Evolutionary conservation across 331 rosid species (phyloP), one percentile per base, ranked within the genome.

Genomic region (Stylosanthes scabra): DNA sequence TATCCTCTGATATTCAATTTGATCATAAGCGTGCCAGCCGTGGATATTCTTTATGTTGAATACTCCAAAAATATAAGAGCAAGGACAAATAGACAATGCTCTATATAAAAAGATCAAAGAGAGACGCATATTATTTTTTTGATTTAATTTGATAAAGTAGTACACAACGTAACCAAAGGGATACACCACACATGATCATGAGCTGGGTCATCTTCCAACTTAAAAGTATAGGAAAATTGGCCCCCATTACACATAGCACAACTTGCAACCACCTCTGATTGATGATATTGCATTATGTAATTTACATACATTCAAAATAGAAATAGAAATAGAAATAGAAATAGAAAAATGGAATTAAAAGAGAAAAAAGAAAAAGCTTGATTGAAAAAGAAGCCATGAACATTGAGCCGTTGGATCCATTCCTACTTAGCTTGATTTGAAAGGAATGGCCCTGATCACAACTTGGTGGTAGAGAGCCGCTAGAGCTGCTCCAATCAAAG

Each of bases 381-480:
- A 51, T 51, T n/a, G 37, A 51, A 51, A 51, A 2, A 20, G 25
- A 31, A 31, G 5, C 37, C 5, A 12, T 42, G 28, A 37, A n/a
- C 66, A 41, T 20, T 15, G 14, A 63, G 41, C 50, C 63, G 31
- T 58, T 41, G 45, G 9, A 51, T 52, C 41, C 5, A n/a, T 16
- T 68, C 31, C 34, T 56, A 11, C 13, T 68, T 20, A 78, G 41
- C 49, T 80, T 6, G 86, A 83, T 78, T 85, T 88, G 79, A 88
- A 88, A 29, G 93, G 90, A 29, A 88, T 83, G 51, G 90, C 93
- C 62, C 93, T 85, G 68, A 88, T 88, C 46, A 88, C 90, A 6
- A 82, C 88, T 57, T 79, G 85, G 81, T 88, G 93, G 72, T 88
- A 88, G 52, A 85, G 29, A 15, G 93, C 93, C 0, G 93, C 93